These are phyloP conservation scores for Irpex sp. DNA, from an alignment of 1,284 basidiomycete genomes.

Conservation along the genomic window DNA sequence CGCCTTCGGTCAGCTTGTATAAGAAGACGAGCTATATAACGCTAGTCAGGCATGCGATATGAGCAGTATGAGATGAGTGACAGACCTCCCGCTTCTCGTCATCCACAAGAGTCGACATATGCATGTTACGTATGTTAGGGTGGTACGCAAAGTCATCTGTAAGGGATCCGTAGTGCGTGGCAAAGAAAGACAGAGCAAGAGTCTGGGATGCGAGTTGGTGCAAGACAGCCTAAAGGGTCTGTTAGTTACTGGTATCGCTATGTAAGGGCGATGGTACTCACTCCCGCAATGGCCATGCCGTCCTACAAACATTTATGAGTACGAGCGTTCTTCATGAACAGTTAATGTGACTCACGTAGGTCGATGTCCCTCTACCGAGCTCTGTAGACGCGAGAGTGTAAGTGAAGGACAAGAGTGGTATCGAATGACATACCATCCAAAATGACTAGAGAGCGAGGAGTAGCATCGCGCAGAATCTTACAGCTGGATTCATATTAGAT, in stretches of 20 bases:
- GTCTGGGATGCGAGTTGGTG: constrained; percentile 91
- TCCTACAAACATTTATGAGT: constrained; percentile 48
- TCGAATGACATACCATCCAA: constrained; percentile 68
- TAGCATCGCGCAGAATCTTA: constrained; percentile 87
- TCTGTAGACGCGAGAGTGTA: constrained; percentile 41
- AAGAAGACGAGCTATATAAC: constrained; percentile 66
- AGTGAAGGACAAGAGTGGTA: constrained; percentile 6
- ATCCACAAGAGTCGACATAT: constrained; percentile 91
- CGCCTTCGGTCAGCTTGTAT: constrained; percentile 87
- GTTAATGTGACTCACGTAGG: constrained; percentile 34
- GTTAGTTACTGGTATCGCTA: neutral
- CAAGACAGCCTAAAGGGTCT: constrained; percentile 64
- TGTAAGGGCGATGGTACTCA: constrained; percentile 28
- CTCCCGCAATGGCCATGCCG: constrained; percentile 92
- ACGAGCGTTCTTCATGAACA: neutral
- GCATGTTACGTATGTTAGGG: constrained; percentile 88
- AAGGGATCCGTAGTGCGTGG: constrained; percentile 83
- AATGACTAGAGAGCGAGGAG: constrained; percentile 88
- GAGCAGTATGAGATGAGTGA: neutral
- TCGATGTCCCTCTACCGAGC: constrained; percentile 84
- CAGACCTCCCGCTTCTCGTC: constrained; percentile 82
- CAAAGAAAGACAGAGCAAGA: constrained; percentile 79
- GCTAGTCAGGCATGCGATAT: constrained; percentile 29
- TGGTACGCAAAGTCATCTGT: constrained; percentile 88
- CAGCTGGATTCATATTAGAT: constrained; percentile 43